phyloP scores from a whole-genome alignment of 2,329 filamentous ascomycete genomes.

The Grosmannia clavigera region DNA sequence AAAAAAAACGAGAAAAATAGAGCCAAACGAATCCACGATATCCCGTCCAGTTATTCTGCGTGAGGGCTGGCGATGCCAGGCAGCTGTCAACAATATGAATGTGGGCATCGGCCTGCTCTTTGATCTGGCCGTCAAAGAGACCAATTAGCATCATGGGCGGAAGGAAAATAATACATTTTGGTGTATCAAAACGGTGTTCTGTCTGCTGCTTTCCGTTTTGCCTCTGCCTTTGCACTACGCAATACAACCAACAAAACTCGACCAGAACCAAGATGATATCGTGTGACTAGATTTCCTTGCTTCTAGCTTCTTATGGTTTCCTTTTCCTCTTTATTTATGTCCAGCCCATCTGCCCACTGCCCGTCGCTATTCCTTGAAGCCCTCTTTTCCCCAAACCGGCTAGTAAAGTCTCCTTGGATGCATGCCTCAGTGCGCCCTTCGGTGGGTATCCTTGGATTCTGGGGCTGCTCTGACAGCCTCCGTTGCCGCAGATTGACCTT shows the following conservation, averaged over 20 bases:
- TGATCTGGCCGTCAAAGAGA: not conserved
- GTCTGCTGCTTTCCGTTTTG: not conserved
- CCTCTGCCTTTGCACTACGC: not conserved
- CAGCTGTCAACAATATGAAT: not conserved
- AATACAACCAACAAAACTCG: not conserved
- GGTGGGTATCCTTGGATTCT: constrained; percentile 37
- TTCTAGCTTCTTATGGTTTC: not conserved
- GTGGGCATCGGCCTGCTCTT: not conserved
- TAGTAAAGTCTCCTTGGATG: constrained; percentile 43
- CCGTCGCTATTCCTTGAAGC: not conserved
- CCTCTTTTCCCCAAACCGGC: constrained; percentile 23
- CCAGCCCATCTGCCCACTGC: not conserved
- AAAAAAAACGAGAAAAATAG: not conserved
- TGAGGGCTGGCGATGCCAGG: not conserved
- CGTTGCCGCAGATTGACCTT: constrained; percentile 45
- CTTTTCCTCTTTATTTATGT: not conserved
- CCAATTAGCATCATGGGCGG: not conserved
- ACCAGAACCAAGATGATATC: too few relatives aligned
- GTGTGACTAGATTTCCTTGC: not conserved
- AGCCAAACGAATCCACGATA: not conserved
- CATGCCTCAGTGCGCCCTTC: not conserved
- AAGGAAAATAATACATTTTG: not conserved
- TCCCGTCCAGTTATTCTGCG: not conserved
- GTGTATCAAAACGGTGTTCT: not conserved
- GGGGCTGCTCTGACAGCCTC: constrained; percentile 44